phyloP scores from a whole-genome alignment of 2,329 filamentous ascomycete species.

The Xylariaceae sp. region DNA sequence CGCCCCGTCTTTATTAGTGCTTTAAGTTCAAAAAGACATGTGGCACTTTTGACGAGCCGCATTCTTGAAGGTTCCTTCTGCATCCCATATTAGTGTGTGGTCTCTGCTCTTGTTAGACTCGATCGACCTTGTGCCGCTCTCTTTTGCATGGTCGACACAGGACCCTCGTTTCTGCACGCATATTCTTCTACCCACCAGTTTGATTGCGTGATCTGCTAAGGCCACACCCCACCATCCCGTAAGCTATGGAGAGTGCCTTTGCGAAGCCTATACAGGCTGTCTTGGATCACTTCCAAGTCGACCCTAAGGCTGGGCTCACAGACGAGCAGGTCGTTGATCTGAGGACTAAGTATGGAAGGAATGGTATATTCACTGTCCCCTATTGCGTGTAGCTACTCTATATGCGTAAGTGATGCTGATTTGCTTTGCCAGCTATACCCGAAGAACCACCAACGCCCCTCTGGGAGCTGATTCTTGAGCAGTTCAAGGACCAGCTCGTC shows the following conservation, averaged over 20 bases:
- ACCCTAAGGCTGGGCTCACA: conserved; percentile 60
- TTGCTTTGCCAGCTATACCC: conserved; percentile 56
- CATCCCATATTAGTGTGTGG: conserved; percentile 17
- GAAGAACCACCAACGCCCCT: conserved; percentile 96
- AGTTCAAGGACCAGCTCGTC: conserved; percentile 99
- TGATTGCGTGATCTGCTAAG: conserved; percentile 28
- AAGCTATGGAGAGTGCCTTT: conserved; percentile 67
- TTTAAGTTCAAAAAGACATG: conserved; percentile 38
- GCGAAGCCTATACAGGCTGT: conserved; percentile 63
- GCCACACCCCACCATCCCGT: conserved; percentile 29
- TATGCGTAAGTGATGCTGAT: conserved; percentile 22
- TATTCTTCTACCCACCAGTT: conserved; percentile 19
- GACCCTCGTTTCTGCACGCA: conserved; percentile 23
- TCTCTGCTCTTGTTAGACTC: conserved; percentile 18
- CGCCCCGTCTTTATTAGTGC: conserved; percentile 2
- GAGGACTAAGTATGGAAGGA: conserved; percentile 67
- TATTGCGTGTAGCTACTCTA: not conserved
- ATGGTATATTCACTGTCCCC: conserved; percentile 57
- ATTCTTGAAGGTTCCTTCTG: conserved; percentile 18
- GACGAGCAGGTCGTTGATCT: conserved; percentile 63
- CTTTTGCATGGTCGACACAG: conserved; percentile 23
- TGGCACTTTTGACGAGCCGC: conserved; percentile 39
- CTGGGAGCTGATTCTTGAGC: conserved; percentile 96
- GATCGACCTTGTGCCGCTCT: conserved; percentile 11
- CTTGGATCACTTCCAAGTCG: conserved; percentile 63